A percentile compares a stretch with the other conserved stretches of the same genome.
Evolutionary conservation across 805 yeast species (phyloP).

Genomic region (Monosporozyma siamensis): DNA sequence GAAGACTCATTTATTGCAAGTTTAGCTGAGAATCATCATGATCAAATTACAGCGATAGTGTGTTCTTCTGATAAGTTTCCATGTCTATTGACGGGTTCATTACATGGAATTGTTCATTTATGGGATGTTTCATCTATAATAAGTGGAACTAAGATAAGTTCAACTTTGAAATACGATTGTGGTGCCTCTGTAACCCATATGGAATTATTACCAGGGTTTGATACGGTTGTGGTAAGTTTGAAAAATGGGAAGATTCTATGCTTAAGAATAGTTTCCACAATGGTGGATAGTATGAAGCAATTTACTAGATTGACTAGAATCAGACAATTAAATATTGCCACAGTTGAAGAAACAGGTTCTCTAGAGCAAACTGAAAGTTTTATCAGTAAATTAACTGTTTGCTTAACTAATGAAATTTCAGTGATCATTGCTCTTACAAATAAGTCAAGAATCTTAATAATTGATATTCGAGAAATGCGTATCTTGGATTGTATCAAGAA

Average conservation of each 20-base stretch:
- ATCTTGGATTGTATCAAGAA: constrained; percentile 36
- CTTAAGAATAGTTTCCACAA: constrained; percentile 31
- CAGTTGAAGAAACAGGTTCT: constrained; percentile 12
- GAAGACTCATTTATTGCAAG: constrained; percentile 52
- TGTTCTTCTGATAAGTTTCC: constrained; percentile 48
- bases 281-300: constrained; percentile 8
- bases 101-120: constrained; percentile 57
- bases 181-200: constrained; percentile 43
- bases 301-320: constrained; percentile 10
- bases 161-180: constrained; percentile 40
- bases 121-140: constrained; percentile 72
- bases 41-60: constrained; percentile 45
- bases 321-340: constrained; percentile 14
- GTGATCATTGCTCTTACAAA: constrained; percentile 45
- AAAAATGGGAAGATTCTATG: constrained; percentile 30
- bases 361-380: too few species aligned
- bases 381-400: constrained; percentile 37
- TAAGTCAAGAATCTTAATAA: constrained; percentile 38
- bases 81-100: constrained; percentile 71
- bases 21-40: constrained; percentile 50
- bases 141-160: constrained; percentile 45
- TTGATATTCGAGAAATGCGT: constrained; percentile 54
- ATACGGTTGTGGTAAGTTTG: constrained; percentile 47
- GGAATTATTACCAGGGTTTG: constrained; percentile 42
- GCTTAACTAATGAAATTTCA: constrained; percentile 33